Evolutionary conservation across 805 yeast species (phyloP), one percentile per base, ranked within the genome.

Genomic region (Pichia paraexigua): DNA sequence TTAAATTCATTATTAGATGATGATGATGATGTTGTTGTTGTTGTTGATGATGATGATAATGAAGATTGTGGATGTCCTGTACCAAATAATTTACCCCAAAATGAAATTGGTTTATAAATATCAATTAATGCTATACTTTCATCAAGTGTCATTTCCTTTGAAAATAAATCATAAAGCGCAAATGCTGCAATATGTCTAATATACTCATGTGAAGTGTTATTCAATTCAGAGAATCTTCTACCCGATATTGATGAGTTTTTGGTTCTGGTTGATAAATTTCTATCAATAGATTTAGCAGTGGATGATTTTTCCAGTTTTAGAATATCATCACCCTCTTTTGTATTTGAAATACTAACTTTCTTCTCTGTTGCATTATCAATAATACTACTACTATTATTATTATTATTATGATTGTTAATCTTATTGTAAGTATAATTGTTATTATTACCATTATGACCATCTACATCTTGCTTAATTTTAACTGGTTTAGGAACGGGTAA

Each of bases 121-220:
- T 73, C 76, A 44, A 77, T 72, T 32, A 72, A 66, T 0, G 66
- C 55, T 25, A 74, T 54, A 47, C 78, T 70, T 47, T 74, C 75
- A 2, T 71, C 77, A 11, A 73, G 53, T 4, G 69, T 58, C 42
- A 64, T 55, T 9, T 43, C 25, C 53, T 62, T 52, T 22, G 58
- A 52, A 56, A 65, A 44, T 43, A 65, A 47, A 62, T 63, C 71
- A 68, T 67, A 66, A 57, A 76, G 67, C 53, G 81, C 78, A 64
- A 75, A 76, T 60, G 74, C 78, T 53, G 87, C 76, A 63, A 81
- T 71, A 61, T 80, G 84, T 51, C 84, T 72, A 56, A 82, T 70
- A 21, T 82, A 67, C 43, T 76, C 75, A 59, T 79, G 80, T 56
- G 87, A 90, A 15, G 69, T 69, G 43, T 74, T 72, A 9, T 74